Evolutionary conservation across 78 protist genomes (phyloP).

Genomic region (Pigoraptor vietnamica): DNA sequence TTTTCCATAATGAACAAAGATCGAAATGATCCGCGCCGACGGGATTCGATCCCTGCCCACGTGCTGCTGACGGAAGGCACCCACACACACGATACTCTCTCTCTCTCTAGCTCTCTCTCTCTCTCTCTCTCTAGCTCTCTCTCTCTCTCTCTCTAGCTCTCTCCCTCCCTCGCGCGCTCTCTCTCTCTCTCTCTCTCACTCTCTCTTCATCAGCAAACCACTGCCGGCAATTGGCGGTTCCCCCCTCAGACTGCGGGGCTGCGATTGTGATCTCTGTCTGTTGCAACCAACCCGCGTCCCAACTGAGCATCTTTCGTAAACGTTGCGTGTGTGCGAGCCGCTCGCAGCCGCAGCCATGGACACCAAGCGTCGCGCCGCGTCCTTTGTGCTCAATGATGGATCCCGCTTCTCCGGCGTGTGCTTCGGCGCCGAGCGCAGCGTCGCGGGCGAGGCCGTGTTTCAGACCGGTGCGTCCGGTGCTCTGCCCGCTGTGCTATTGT

Average conservation of each 20-base stretch:
- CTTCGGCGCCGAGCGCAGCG: constrained; percentile 75
- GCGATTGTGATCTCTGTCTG: neutral
- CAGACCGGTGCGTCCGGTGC: constrained; percentile 56
- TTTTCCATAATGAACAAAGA: neutral
- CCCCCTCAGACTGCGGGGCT: neutral
- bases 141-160: neutral
- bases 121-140: neutral
- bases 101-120: neutral
- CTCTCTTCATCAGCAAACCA: neutral
- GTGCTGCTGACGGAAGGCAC: neutral
- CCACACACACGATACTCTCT: no score
- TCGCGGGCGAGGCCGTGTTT: constrained; percentile 90
- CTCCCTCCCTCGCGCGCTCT: neutral
- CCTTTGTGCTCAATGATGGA: constrained; percentile 88
- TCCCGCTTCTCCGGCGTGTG: constrained; percentile 59
- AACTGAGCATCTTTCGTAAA: neutral
- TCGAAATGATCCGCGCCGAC: neutral
- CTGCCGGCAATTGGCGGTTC: neutral
- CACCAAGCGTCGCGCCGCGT: neutral
- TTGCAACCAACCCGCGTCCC: neutral
- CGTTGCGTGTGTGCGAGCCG: neutral
- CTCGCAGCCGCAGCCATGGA: neutral
- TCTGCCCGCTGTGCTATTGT: neutral
- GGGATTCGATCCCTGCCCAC: neutral
- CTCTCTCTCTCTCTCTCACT: neutral